phyloP scores from a whole-genome alignment of 2,329 filamentous ascomycete species.

The Colletotrichum limetticola region DNA sequence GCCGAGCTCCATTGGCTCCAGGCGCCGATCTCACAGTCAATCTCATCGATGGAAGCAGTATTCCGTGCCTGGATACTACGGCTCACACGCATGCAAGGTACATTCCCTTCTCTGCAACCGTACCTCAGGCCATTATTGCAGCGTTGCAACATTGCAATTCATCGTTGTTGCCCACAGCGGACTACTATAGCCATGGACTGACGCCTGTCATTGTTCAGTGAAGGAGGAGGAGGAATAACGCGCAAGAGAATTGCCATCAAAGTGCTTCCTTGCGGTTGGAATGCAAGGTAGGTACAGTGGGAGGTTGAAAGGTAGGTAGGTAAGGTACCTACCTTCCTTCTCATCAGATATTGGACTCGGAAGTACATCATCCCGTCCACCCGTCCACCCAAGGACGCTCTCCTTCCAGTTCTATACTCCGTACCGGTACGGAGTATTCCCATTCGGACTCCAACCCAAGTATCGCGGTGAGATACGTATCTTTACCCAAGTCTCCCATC shows the following conservation, averaged over 20 bases:
- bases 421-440: too few species aligned
- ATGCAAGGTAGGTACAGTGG: not conserved
- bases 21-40: conserved; percentile 28
- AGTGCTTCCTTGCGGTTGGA: not conserved
- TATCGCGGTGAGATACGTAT: not conserved
- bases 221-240: not conserved
- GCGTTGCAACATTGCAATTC: not conserved
- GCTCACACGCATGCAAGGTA: conserved; percentile 4
- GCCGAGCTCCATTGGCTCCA: conserved; percentile 26
- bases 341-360: not conserved
- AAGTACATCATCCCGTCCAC: not conserved
- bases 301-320: too few species aligned
- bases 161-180: not conserved
- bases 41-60: not conserved
- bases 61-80: not conserved
- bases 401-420: too few species aligned
- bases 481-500: not conserved
- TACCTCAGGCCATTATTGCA: not conserved
- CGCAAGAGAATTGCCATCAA: not conserved
- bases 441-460: too few species aligned
- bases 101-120: not conserved
- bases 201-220: not conserved
- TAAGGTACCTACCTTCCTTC: not conserved
- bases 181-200: too few species aligned
- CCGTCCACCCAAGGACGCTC: not conserved